Evolutionary conservation across 1,284 basidiomycete genomes (phyloP), one percentile per base, ranked within the genome.

Genomic region (Puccinia coronata): DNA sequence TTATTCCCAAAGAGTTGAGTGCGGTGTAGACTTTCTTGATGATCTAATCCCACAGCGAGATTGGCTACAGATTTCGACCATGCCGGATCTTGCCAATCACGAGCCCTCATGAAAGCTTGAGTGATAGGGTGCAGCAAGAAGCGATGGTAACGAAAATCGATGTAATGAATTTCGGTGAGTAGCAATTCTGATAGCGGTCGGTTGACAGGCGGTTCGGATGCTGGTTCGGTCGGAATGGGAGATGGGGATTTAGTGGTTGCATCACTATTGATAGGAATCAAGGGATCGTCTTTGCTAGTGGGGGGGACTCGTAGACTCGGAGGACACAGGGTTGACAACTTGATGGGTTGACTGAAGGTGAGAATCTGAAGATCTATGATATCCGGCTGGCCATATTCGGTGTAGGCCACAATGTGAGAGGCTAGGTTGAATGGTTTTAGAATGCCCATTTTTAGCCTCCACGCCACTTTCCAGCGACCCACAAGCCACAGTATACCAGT

Each of bases 391-490:
- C 91, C 92, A 84, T 92, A 91, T 87, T 91, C 82, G 85, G 95
- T 95, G 90, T 99, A 95, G 74, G 98, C 91, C 31, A 97, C 92
- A 73, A 99, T 90, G 86, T 88, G 89, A 16, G 81, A 92, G 91
- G 16, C 93, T 92, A 83, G 90, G 63, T 91, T 90, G 84, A 99
- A 99, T 4, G 92, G 91, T 77, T 90, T 92, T 86, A 96, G 93
- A 77, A 88, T 89, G 0, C 94, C 91, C n/a, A 94, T 92, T 51
- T 90, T 90, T 74, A 99, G 90, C 93, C 96, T 97, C 57, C 95
- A 84, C 4, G 89, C 90, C 70, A 97, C 96, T 83, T 97, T 91
- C 97, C 97, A 99, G 84, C 95, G 91, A 0, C 95, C 95, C 5
- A 97, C 86, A 20, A 99, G 89, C 12, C 91, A 92, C 47, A 98